Evolutionary conservation across 1,139 yeast species (phyloP).

Genomic region (Taphrina populina): DNA sequence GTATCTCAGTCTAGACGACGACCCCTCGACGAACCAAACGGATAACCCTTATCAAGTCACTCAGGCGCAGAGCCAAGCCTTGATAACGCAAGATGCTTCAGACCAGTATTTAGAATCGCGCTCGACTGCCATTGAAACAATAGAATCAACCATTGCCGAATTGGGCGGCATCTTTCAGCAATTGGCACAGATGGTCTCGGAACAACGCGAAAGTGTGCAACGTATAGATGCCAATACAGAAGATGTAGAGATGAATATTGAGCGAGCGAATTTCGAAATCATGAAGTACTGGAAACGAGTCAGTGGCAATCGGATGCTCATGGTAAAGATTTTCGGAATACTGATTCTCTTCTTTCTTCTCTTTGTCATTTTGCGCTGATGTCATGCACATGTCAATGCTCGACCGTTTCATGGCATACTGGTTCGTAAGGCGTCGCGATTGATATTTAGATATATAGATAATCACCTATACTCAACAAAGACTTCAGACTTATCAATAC

Average conservation of each 20-base stretch:
- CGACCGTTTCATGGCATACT: no score
- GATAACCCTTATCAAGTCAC: constrained; percentile 27
- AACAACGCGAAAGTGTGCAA: constrained; percentile 94
- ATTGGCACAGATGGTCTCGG: constrained; percentile 94
- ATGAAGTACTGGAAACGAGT: constrained; percentile 85
- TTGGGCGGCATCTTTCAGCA: constrained; percentile 94
- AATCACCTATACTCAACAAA: no score
- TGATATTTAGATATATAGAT: no score
- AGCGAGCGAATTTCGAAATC: constrained; percentile 92
- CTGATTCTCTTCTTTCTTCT: constrained; percentile 50
- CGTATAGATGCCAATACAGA: constrained; percentile 88
- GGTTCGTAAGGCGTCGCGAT: no score
- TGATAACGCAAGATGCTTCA: constrained; percentile 53
- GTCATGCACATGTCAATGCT: no score
- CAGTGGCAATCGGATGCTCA: constrained; percentile 88
- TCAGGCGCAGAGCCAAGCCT: constrained; percentile 19
- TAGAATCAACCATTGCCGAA: constrained; percentile 92
- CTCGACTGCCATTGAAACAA: constrained; percentile 87
- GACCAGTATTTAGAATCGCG: constrained; percentile 77
- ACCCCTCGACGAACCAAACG: constrained; percentile 15
- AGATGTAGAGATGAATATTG: constrained; percentile 81
- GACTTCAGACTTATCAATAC: no score
- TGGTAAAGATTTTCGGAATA: constrained; percentile 84
- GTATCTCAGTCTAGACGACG: constrained; percentile 27
- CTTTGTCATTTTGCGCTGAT: constrained; percentile 42